Base-by-base conservation (phyloP, 495 filamentous ascomycete species). In the Tuber calosporum region DNA sequence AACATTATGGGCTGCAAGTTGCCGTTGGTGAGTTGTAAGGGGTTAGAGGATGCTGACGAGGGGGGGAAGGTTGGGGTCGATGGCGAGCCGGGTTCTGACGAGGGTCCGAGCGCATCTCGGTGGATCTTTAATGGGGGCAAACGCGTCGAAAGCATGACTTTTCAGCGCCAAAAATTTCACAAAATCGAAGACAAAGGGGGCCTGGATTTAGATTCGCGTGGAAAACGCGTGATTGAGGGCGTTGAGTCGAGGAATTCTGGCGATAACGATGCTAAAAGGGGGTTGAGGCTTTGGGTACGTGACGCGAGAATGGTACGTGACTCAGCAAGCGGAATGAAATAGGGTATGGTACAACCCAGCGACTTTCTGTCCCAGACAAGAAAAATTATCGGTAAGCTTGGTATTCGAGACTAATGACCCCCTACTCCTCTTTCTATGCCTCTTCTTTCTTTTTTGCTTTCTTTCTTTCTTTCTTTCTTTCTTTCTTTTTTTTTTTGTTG, bases 71-170 rank as follows among this genome's bases (percentile, higher is more conserved):
- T 73, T 80, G 78, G 76, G 78, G 79, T 77, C 68, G 76, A 77
- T 68, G 76, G 73, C 74, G 76, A 78, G 77, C 76, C 76, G 76
- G 76, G 76, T 69, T 53, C 43, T 66, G 68, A 58, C 11, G 76
- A 78, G 71, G 79, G 79, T 80, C 79, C 79, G 79, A 81, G 79
- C 79, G 73, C 73, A 69, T 81, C 79, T 81, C 72, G 73, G 78
- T 81, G 80, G 71, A 81, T 80, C 79, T 72, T 81, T 77, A 81
- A 74, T 66, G 79, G 79, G 72, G 79, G 74, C 48, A 72, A 79
- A 72, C 76, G 76, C 72, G 77, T 79, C 45, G 73, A 76, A 70
- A 72, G 68, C 77, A 79, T 79, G 69, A 79, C 71, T 78, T 77
- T 43, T 62, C 70, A 39, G 71, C 67, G 30, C 70, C 53, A 67